Conservation (phyloP, 2,329 filamentous ascomycete genomes). For the Alternaria brassicicola region DNA sequence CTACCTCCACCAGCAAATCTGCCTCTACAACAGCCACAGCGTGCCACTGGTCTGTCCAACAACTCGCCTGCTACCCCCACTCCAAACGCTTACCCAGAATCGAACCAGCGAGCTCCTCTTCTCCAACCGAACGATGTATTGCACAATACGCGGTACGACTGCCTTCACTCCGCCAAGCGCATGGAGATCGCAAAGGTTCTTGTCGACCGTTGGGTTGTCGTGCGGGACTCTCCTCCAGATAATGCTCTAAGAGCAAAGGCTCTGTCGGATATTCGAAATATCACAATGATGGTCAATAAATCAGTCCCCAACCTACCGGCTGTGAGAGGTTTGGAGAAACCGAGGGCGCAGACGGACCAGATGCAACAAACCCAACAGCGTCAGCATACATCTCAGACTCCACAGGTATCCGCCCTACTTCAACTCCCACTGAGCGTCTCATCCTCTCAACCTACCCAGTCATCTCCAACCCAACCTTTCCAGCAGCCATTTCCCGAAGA, state of each 20-base stretch:
- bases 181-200: neutral
- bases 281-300: neutral
- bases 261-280: neutral
- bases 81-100: neutral
- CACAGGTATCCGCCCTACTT: neutral
- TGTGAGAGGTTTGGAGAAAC: neutral
- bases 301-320: neutral
- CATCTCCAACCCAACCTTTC: neutral
- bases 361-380: neutral
- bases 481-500: neutral
- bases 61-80: neutral
- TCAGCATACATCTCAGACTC: neutral
- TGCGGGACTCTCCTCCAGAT: neutral
- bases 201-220: neutral
- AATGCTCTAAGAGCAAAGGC: neutral
- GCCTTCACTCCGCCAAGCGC: neutral
- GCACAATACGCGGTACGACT: neutral
- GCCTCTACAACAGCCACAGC: neutral
- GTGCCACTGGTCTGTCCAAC: neutral
- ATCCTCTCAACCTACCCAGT: neutral
- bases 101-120: neutral
- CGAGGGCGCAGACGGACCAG: neutral
- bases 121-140: constrained; percentile 2
- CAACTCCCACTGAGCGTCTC: neutral
- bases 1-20: neutral